Conservation (phyloP, 2,329 filamentous ascomycete species). For the Pyricularia pennisetigena region DNA sequence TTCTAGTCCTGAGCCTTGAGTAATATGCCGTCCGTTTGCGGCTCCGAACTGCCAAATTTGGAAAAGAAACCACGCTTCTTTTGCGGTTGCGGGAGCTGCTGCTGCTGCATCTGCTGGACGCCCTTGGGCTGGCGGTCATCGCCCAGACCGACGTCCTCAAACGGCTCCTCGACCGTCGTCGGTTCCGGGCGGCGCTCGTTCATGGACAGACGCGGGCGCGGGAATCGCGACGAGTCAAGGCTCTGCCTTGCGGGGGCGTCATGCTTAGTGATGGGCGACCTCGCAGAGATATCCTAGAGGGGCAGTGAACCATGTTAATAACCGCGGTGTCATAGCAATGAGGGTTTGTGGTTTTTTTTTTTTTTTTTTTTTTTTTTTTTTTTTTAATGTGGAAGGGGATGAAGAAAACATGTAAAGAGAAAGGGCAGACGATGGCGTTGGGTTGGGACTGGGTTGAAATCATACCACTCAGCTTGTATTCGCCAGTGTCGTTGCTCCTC, state of each 20-base stretch:
- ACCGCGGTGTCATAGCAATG: neutral
- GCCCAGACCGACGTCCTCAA: conserved; percentile 82
- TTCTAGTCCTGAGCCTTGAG: conserved; percentile 13
- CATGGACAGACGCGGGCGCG: conserved; percentile 52
- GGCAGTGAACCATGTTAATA: conserved; percentile 6
- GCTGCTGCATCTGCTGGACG: conserved; percentile 21
- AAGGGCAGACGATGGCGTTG: neutral
- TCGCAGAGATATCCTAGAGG: conserved; percentile 78
- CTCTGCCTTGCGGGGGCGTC: conserved; percentile 61
- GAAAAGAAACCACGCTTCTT: conserved; percentile 77
- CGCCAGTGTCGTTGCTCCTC: conserved; percentile 53
- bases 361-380: no score
- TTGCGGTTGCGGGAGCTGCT: conserved; percentile 25
- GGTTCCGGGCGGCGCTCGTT: conserved; percentile 36
- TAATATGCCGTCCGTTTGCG: neutral
- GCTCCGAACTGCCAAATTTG: conserved; percentile 49
- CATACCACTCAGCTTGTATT: conserved; percentile 76
- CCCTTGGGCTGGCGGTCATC: conserved; percentile 44
- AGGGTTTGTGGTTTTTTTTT: no score
- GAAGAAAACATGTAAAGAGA: neutral
- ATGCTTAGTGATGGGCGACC: conserved; percentile 59
- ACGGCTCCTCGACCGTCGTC: conserved; percentile 66
- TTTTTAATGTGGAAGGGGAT: neutral
- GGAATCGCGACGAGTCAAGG: conserved; percentile 63
- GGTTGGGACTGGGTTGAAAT: neutral